Evolutionary conservation across 2,329 filamentous ascomycete genomes (phyloP).

Genomic region (Fusarium pininemorale): DNA sequence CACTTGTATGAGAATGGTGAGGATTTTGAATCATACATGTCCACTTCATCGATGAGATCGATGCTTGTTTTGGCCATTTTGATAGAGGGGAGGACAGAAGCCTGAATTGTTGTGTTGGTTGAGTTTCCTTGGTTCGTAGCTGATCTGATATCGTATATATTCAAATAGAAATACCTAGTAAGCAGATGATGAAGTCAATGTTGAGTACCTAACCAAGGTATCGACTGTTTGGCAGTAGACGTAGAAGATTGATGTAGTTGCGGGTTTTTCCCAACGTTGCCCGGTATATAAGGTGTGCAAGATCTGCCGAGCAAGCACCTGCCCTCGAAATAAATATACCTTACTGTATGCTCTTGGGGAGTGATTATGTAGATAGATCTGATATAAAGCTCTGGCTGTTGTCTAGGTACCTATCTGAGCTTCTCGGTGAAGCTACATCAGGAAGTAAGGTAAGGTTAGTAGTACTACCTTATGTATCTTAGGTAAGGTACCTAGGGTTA

Average conservation of each 20-base stretch:
- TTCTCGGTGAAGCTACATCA: constrained; percentile 10
- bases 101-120: neutral
- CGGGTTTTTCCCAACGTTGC: constrained; percentile 6
- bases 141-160: neutral
- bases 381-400: neutral
- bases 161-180: too few relatives aligned
- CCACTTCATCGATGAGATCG: constrained; percentile 39
- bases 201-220: neutral
- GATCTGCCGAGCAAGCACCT: neutral
- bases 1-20: neutral
- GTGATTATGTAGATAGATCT: neutral
- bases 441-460: neutral
- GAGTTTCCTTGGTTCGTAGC: neutral
- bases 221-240: neutral
- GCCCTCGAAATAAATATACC: neutral
- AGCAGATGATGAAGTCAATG: neutral
- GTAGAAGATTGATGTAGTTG: neutral
- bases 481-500: neutral
- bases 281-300: neutral
- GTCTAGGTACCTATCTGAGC: neutral
- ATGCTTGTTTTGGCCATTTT: constrained; percentile 41
- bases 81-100: neutral
- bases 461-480: too few relatives aligned
- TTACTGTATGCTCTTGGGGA: neutral
- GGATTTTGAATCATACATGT: constrained; percentile 30